Evolutionary conservation across 2,329 filamentous ascomycete species (phyloP).

Genomic region (Xylaria sp.): DNA sequence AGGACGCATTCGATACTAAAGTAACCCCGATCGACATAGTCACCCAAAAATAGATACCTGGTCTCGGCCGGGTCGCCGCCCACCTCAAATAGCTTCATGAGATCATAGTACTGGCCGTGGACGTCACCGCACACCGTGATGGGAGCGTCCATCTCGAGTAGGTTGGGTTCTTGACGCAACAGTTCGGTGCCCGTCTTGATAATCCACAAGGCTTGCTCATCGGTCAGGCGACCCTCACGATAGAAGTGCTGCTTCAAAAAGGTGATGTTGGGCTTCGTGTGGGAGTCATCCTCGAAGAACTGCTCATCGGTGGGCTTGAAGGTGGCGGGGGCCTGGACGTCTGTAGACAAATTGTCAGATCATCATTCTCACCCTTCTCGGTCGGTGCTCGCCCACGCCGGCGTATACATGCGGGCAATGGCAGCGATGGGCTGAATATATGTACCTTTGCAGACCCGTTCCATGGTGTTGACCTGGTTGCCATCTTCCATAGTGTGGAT

Average conservation of each 20-base stretch:
- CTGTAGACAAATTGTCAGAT: conserved; percentile 57
- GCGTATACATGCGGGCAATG: conserved; percentile 1
- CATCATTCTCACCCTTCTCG: not conserved
- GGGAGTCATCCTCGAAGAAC: conserved; percentile 89
- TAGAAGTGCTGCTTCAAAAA: conserved; percentile 99
- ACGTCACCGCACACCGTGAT: conserved; percentile 99
- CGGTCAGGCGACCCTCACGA: conserved; percentile 93
- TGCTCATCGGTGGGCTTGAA: conserved; percentile 91
- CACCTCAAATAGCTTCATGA: conserved; percentile 99
- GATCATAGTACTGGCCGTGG: conserved; percentile 97
- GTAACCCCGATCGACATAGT: conserved; percentile 98
- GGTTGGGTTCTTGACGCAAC: conserved; percentile 88
- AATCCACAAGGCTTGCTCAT: conserved; percentile 97
- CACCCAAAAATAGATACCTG: conserved; percentile 93
- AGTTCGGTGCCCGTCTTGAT: conserved; percentile 88
- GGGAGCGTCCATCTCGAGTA: conserved; percentile 98
- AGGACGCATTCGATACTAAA: conserved; percentile 99
- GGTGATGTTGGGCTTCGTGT: conserved; percentile 86
- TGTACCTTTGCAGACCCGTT: conserved; percentile 98
- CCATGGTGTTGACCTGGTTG: conserved; percentile 90
- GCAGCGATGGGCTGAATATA: conserved; percentile 33
- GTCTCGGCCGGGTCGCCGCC: conserved; percentile 97
- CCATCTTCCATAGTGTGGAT: conserved; percentile 99
- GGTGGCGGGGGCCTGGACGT: conserved; percentile 97
- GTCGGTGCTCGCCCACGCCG: not conserved